Evolutionary conservation across 345 rosid species (phyloP).

Genomic region (Iberis pinnata): DNA sequence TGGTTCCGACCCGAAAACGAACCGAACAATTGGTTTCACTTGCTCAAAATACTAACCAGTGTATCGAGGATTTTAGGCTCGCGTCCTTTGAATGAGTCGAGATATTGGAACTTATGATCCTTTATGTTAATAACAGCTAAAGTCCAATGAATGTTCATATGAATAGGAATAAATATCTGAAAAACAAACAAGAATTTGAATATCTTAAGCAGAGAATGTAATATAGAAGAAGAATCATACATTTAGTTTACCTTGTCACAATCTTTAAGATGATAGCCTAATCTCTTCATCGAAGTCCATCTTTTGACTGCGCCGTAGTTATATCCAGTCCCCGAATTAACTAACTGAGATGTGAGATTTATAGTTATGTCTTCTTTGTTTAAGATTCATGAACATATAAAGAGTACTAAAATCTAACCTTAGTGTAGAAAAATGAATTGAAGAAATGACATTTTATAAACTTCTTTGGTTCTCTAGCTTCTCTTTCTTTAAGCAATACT

Average conservation of each 20-base stretch:
- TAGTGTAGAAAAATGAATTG: slow-evolving; percentile 88
- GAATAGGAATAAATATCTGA: slow-evolving; percentile 96
- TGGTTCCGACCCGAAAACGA: too few relatives aligned
- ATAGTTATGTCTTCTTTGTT: slow-evolving; percentile 11
- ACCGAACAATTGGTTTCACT: neutral
- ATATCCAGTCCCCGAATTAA: slow-evolving; percentile 41
- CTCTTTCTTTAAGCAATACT: slow-evolving; percentile 89
- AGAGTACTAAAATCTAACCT: too few relatives aligned
- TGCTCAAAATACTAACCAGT: slow-evolving; percentile 39
- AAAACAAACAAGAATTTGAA: slow-evolving; percentile 1
- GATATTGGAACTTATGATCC: slow-evolving; percentile 85
- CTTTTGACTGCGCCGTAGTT: slow-evolving; percentile 77
- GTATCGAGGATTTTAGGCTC: slow-evolving; percentile 51
- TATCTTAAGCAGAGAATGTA: neutral
- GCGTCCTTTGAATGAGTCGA: slow-evolving; percentile 86
- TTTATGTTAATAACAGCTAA: slow-evolving; percentile 78
- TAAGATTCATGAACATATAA: slow-evolving; percentile 6
- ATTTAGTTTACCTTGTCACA: slow-evolving; percentile 69
- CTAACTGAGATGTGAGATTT: slow-evolving; percentile 41
- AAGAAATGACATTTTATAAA: slow-evolving; percentile 90
- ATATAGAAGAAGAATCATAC: slow-evolving; percentile 4
- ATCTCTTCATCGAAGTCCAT: slow-evolving; percentile 80
- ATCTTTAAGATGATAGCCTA: slow-evolving; percentile 72
- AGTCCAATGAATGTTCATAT: slow-evolving; percentile 87
- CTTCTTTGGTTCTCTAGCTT: slow-evolving; percentile 76